Base-by-base conservation (phyloP, 257 asterid genomes). In the Plantago major region DNA sequence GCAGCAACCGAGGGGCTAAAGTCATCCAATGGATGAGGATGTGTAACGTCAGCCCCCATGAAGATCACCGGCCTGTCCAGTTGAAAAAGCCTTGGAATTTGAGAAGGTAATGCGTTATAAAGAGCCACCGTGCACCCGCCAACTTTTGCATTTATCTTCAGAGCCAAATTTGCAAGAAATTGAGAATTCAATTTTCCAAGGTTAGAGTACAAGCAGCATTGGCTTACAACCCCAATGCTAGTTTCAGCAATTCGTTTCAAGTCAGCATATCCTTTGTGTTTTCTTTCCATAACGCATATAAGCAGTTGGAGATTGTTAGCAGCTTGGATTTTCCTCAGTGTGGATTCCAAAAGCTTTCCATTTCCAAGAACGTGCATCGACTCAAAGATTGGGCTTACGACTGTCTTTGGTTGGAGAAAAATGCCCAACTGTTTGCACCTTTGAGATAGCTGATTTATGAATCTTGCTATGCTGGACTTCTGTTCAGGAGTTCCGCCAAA, bases 21-120 rank as follows among this genome's bases (percentile, higher is more conserved):
- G 72, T 93, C 99, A 40, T 93, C 99, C 10, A 82, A 60, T 0
- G 99, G 99, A 71, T 93, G 99, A 4, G 99, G 99, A 63, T 93
- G 99, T 0, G 99, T 89, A 4, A 93, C 99, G 46, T 93, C 99
- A 0, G 99, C 99, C 0, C 99, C 99, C 97, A 93, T 86, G 47
- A 93, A 85, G 60, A 93, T 89, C 57, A 83, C 94, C 0, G 99
- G 97, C 11, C 82, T 77, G 1, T 85, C 94, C 0, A 49, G 72
- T 43, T 64, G 67, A 60, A 93, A 83, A 30, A 93, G 82, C 64
- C 97, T 76, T 1, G 99, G 96, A 42, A 93, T 79, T 63, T 89
- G 94, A 65, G 76, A 70, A 11, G 94, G 95, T 40, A 93, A 51
- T 1, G 96, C 74, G 68, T 81, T 76, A 71, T 84, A 85, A 50